Percentiles rank a stretch among this genome's conserved stretches.
Conservation (phyloP, 1,139 yeast species). For the Saccharomyces hybrid region DNA sequence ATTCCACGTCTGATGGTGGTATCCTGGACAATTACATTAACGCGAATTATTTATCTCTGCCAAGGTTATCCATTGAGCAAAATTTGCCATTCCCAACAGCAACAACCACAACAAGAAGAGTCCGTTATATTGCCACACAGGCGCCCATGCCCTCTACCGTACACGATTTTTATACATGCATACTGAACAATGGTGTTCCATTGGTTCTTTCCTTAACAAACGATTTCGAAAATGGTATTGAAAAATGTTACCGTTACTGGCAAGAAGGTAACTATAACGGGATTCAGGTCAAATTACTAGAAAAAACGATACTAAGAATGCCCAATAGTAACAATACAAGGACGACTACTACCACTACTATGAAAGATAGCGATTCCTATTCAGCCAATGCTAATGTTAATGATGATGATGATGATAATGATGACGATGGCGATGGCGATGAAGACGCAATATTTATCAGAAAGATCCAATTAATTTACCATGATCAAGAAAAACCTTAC, state of each 20-base stretch:
- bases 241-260: slow-evolving; percentile 55
- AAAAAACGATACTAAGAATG: slow-evolving; percentile 8
- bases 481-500: slow-evolving; percentile 16
- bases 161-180: slow-evolving; percentile 68
- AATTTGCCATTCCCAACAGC: slow-evolving; percentile 7
- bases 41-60: slow-evolving; percentile 44
- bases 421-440: not conserved
- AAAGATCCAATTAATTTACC: slow-evolving; percentile 33
- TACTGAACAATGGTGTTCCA: slow-evolving; percentile 52
- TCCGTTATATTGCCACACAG: slow-evolving; percentile 70
- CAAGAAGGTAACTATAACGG: slow-evolving; percentile 29
- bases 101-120: slow-evolving; percentile 10
- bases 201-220: slow-evolving; percentile 63
- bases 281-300: slow-evolving; percentile 20
- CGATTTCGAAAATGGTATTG: slow-evolving; percentile 45
- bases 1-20: slow-evolving; percentile 14
- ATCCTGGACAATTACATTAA: slow-evolving; percentile 43
- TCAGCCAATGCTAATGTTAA: not conserved
- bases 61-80: slow-evolving; percentile 10
- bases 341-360: not conserved
- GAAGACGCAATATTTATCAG: slow-evolving; percentile 28
- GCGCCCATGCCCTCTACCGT: slow-evolving; percentile 71
- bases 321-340: not conserved
- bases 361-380: not conserved
- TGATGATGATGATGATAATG: not conserved